Percentiles rank a stretch among this genome's conserved stretches.
Evolutionary conservation across 352 stramenopile species (phyloP).

Genomic region (Pythium sukuiense): DNA sequence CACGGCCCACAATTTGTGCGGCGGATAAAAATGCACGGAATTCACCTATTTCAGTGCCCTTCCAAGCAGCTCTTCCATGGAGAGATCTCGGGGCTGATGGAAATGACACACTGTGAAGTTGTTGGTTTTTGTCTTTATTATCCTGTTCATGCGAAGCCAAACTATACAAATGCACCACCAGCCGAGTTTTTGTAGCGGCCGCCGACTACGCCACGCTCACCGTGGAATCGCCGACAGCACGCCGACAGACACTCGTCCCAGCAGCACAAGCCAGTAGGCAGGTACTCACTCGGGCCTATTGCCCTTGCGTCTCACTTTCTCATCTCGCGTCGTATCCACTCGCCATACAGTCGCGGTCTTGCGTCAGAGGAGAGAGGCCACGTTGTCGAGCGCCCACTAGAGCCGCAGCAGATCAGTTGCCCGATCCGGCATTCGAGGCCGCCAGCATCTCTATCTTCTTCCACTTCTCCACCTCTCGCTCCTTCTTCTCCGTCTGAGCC

Average conservation of each 20-base stretch:
- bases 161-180: slow-evolving; percentile 38
- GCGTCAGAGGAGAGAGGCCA: slow-evolving; percentile 1
- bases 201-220: neutral
- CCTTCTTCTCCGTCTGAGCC: slow-evolving; percentile 60
- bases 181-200: slow-evolving; percentile 13
- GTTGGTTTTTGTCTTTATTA: slow-evolving; percentile 26
- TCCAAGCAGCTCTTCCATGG: neutral
- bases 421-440: slow-evolving; percentile 58
- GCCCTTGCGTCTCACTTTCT: slow-evolving; percentile 23
- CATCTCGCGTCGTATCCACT: slow-evolving; percentile 3
- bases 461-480: slow-evolving; percentile 90
- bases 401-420: slow-evolving; percentile 22
- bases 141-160: slow-evolving; percentile 31
- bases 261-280: slow-evolving; percentile 25
- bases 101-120: neutral
- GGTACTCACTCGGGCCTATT: slow-evolving; percentile 26
- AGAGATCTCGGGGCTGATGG: neutral
- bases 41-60: slow-evolving; percentile 13
- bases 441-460: slow-evolving; percentile 92
- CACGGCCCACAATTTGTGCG: neutral
- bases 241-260: slow-evolving; percentile 19
- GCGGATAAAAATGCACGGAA: slow-evolving; percentile 10
- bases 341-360: slow-evolving; percentile 2
- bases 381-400: slow-evolving; percentile 15
- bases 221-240: neutral